Base-by-base conservation (phyloP, 768 basidiomycete genomes). In the Suillus lakei region DNA sequence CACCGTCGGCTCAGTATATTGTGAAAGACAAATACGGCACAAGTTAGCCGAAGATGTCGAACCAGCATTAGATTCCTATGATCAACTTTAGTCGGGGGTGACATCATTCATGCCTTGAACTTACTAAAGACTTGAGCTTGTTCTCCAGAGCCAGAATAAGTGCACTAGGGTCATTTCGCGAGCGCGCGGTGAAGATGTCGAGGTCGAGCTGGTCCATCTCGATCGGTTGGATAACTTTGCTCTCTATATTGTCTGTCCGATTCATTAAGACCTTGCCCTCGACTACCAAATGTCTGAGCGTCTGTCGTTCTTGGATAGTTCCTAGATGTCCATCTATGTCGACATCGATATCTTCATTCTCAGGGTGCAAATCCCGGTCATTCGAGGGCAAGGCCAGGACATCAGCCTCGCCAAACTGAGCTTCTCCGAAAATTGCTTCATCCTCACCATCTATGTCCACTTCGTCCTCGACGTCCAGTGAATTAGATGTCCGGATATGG, bases 371-470 rank as follows among this genome's bases (percentile, higher is more conserved):
- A 61, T 38, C 43, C 55, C 34, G 44, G n/a, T 18, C 43, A 23
- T 55, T 63, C 60, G 58, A 60, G 41, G 71, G 48, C 76, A 73
- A 56, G 21, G 79, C 79, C 15, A 91, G 76, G 39, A 93, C 79
- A 70, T 94, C 92, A 3, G 82, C 82, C 74, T 93, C 92, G 12
- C 87, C 89, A 73, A 95, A 95, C 71, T 95, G 93, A 0, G 84
- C 82, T 21, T 85, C 84, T 1, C 92, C 92, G 70, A 87, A 95
- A 1, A 83, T 70, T 4, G 73, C 83, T 62, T 87, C 83, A 71
- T 92, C 92, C 63, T 91, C 91, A 3, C 92, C 92, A 64, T 93
- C 92, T 12, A 93, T 80, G 64, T 95, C 93, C 12, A 94, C 81
- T 54, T 93, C 92, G 21, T 91, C 92, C 36, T 95, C 93, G 2